Evolutionary conservation across 345 rosid species (phyloP).

Genomic region (Citrus glauca): DNA sequence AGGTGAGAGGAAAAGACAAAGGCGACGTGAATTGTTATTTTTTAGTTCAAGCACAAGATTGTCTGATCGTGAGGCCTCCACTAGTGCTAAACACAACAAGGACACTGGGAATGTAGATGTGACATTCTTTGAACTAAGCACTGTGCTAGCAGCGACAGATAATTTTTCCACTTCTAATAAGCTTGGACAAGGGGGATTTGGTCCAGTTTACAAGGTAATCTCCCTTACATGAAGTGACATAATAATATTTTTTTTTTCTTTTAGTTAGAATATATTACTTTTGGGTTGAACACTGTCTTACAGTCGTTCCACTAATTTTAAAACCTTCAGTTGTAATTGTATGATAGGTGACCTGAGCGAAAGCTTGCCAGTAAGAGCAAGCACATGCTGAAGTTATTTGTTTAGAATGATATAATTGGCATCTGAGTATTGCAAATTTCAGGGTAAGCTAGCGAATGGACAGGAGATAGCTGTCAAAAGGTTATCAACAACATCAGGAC

Average conservation of each 20-base stretch:
- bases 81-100: neutral
- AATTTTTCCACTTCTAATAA: conserved; percentile 16
- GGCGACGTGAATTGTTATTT: neutral
- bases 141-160: neutral
- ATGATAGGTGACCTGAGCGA: too few relatives aligned
- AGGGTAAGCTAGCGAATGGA: conserved; percentile 1
- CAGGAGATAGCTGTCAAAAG: neutral
- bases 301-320: too few relatives aligned
- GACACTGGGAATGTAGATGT: neutral
- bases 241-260: neutral
- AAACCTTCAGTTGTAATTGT: too few relatives aligned
- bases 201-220: neutral
- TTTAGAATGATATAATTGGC: neutral
- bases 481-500: neutral
- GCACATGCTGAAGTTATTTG: neutral
- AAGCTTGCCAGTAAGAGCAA: neutral
- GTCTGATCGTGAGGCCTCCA: neutral
- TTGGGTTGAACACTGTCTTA: neutral
- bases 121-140: neutral
- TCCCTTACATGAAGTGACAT: neutral
- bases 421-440: neutral
- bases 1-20: neutral
- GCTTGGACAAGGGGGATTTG: conserved; percentile 15
- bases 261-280: neutral
- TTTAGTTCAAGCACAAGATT: neutral